Percentiles rank a stretch among this genome's conserved stretches.
These are phyloP conservation scores for Aspergillus awamori DNA, from an alignment of 2,329 filamentous ascomycete species.

Conservation along the genomic window DNA sequence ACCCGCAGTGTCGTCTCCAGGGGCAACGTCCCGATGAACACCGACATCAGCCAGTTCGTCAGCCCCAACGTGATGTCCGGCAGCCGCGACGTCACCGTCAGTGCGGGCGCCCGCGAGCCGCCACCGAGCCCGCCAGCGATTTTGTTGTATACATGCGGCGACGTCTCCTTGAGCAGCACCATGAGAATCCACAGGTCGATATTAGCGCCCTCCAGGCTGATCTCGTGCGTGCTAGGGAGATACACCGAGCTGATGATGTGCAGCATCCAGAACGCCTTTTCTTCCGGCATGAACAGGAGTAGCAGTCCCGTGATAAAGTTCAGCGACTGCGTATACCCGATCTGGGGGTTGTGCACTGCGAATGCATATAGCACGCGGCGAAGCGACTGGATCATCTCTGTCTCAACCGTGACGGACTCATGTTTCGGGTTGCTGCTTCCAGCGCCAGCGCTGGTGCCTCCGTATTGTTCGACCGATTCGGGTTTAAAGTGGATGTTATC, in stretches of 20 bases:
- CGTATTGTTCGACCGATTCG: slow-evolving; percentile 35
- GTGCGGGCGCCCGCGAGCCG: slow-evolving; percentile 46
- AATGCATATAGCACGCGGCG: slow-evolving; percentile 87
- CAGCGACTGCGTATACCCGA: slow-evolving; percentile 93
- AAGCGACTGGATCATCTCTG: slow-evolving; percentile 76
- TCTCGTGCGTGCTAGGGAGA: slow-evolving; percentile 87
- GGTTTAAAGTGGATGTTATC: slow-evolving; percentile 92
- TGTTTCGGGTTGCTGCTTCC: slow-evolving; percentile 43
- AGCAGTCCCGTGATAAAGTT: slow-evolving; percentile 93
- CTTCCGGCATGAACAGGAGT: slow-evolving; percentile 86
- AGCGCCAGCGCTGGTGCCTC: slow-evolving; percentile 23
- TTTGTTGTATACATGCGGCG: slow-evolving; percentile 84
- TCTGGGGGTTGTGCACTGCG: slow-evolving; percentile 83
- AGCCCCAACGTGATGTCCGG: slow-evolving; percentile 91
- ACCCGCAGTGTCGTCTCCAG: slow-evolving; percentile 90
- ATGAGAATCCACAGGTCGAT: slow-evolving; percentile 93
- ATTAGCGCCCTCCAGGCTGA: slow-evolving; percentile 87
- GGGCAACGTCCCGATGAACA: slow-evolving; percentile 89
- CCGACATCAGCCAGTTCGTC: slow-evolving; percentile 97
- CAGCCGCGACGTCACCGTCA: slow-evolving; percentile 57
- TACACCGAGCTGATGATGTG: slow-evolving; percentile 89
- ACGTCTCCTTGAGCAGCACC: slow-evolving; percentile 77
- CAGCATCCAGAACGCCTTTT: slow-evolving; percentile 89
- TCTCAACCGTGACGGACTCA: slow-evolving; percentile 59
- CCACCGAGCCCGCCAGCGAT: slow-evolving; percentile 67